Conservation (phyloP, 805 yeast genomes). For the Candida railenensis region DNA sequence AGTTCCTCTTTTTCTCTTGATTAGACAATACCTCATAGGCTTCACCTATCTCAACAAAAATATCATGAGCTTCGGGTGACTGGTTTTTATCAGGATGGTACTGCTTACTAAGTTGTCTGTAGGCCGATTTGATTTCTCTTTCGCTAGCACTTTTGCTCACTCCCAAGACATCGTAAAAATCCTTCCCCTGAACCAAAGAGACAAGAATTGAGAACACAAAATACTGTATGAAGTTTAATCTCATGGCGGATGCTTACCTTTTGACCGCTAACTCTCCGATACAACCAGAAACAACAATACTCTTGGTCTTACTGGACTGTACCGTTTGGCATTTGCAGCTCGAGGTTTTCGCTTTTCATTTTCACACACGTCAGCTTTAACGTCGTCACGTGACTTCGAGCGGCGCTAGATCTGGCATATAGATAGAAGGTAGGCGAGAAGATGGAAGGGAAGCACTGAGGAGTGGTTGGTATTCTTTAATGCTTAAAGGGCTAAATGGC, state of each 20-base stretch:
- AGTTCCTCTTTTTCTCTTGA: conserved; percentile 62
- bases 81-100: conserved; percentile 92
- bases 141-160: conserved; percentile 68
- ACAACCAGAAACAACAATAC: too few species aligned
- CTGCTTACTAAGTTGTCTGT: conserved; percentile 75
- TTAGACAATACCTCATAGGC: conserved; percentile 87
- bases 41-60: conserved; percentile 87
- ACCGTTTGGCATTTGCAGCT: too few species aligned
- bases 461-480: too few species aligned
- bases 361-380: neutral
- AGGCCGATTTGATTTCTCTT: conserved; percentile 81
- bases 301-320: too few species aligned
- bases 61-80: conserved; percentile 77
- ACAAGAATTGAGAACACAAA: neutral
- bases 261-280: too few species aligned
- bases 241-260: too few species aligned
- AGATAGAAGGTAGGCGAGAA: too few species aligned
- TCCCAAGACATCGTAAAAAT: conserved; percentile 66
- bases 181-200: conserved; percentile 27
- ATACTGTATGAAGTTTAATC: neutral
- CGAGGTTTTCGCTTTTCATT: too few species aligned
- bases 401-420: too few species aligned
- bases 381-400: neutral
- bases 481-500: too few species aligned
- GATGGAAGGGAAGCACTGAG: too few species aligned